Conservation (phyloP, 768 basidiomycete species). For the Coprinopsis marcescibilis region DNA sequence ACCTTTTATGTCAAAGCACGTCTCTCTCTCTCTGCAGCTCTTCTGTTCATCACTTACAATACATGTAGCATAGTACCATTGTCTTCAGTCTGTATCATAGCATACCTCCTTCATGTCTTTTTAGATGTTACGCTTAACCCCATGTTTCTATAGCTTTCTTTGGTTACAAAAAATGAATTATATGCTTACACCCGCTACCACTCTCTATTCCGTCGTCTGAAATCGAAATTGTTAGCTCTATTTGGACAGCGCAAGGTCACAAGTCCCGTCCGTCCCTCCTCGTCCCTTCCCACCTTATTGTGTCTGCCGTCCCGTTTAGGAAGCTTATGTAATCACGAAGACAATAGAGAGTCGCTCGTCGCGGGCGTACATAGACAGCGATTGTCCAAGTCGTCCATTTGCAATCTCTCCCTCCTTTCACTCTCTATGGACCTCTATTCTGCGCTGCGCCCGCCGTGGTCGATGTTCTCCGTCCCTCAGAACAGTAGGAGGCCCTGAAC, state of each 20-base stretch:
- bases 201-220: not conserved
- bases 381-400: not conserved
- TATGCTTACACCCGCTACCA: not conserved
- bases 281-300: conserved; percentile 10
- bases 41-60: not conserved
- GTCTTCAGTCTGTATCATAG: conserved; percentile 1
- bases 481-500: no score
- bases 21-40: not conserved
- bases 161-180: not conserved
- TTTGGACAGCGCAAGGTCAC: not conserved
- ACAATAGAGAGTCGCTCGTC: conserved; percentile 3
- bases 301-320: conserved; percentile 1
- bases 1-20: not conserved
- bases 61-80: conserved; percentile 1
- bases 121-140: not conserved
- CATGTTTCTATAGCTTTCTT: not conserved
- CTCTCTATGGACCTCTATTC: not conserved
- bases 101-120: not conserved
- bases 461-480: no score
- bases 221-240: not conserved
- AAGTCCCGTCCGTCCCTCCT: not conserved
- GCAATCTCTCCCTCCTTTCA: conserved; percentile 1
- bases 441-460: no score
- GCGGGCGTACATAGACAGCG: conserved; percentile 9
- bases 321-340: not conserved